Conservation (phyloP, 257 asterid species). For the Nicotiana noctiflora region DNA sequence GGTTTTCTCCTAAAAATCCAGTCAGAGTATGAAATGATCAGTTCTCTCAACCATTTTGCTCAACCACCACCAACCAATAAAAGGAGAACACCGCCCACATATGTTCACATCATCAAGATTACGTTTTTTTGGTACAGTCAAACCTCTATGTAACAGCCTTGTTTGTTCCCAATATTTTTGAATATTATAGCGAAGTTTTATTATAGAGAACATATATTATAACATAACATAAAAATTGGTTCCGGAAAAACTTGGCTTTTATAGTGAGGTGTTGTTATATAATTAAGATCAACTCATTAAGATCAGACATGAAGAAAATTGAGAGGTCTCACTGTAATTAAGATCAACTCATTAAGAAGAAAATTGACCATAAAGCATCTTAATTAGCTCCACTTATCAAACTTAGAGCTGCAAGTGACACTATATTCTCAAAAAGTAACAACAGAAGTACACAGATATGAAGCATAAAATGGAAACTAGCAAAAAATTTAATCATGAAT, state of each 20-base stretch:
- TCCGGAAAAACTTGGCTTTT: no score
- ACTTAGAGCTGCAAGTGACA: neutral
- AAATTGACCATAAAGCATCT: neutral
- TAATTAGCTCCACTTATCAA: neutral
- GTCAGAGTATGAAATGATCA: neutral
- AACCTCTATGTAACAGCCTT: no score
- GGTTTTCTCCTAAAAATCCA: neutral
- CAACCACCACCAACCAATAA: conserved; percentile 1
- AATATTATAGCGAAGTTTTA: no score
- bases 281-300: no score
- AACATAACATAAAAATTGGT: no score
- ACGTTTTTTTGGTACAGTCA: neutral
- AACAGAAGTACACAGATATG: neutral
- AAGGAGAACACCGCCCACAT: neutral
- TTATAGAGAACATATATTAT: no score
- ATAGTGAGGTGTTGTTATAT: no score
- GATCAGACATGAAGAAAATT: no score
- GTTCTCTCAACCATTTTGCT: neutral
- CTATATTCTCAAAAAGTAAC: neutral
- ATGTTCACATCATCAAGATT: neutral
- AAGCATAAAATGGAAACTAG: neutral
- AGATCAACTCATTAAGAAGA: neutral
- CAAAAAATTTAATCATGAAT: neutral
- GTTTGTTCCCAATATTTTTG: no score
- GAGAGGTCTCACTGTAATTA: neutral